A percentile compares a stretch with the other conserved stretches of the same genome.
These are phyloP conservation scores for Eimeria acervulina DNA, from an alignment of 169 alveolate genomes.

Conservation along the genomic window DNA sequence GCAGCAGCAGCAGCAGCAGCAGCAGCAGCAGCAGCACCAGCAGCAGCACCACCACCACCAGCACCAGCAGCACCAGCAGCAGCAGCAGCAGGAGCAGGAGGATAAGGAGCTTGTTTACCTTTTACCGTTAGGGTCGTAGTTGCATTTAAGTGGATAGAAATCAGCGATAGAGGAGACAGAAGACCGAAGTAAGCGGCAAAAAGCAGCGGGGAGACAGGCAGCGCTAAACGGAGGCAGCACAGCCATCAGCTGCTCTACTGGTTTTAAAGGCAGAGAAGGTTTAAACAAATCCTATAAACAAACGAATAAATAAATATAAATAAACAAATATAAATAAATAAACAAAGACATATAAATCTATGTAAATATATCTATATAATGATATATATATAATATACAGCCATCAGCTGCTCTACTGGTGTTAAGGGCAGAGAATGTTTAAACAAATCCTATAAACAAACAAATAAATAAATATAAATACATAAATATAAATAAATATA, in stretches of 20 bases:
- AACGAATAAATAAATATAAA: no score
- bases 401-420: conserved; percentile 97
- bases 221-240: conserved; percentile 97
- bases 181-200: conserved; percentile 78
- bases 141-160: conserved; percentile 92
- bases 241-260: conserved; percentile 97
- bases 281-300: conserved; percentile 5
- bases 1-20: no score
- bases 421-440: conserved; percentile 94
- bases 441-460: no score
- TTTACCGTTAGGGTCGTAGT: conserved; percentile 90
- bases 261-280: conserved; percentile 95
- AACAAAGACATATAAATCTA: no score
- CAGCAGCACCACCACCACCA: no score
- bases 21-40: no score
- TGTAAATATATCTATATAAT: no score
- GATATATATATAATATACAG: no score
- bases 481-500: no score
- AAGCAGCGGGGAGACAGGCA: conserved; percentile 70
- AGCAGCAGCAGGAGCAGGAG: no score
- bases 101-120: conserved; percentile 80
- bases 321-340: no score
- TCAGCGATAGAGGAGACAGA: conserved; percentile 87
- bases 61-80: no score
- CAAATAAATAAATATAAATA: not conserved